Evolutionary conservation across 1,284 basidiomycete genomes (phyloP), one percentile per base, ranked within the genome.

Genomic region (Polyporus tsugae): DNA sequence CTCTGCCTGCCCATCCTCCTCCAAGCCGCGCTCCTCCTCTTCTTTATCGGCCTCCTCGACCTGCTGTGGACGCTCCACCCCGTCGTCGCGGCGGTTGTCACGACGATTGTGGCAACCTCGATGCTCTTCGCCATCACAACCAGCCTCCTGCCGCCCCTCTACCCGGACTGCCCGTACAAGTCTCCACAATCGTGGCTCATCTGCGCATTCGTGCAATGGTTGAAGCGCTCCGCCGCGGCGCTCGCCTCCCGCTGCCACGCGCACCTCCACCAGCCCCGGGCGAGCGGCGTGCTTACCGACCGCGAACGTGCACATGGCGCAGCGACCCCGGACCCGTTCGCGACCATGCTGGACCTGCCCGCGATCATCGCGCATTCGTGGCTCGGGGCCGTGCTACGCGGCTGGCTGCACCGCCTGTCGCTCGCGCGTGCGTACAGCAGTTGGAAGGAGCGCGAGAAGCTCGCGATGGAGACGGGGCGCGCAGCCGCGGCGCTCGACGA

Each of bases 31-130:
- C 58, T 74, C 15, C 29, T 70, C 13, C 66, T 74, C 19, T 72
- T 74, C 70, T 69, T 73, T 59, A 41, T 60, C 17, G 73, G 73
- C 29, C 58, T 74, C 41, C 39, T 71, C 17, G 70, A 70, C 38
- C 62, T 72, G 7, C 64, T 71, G 15, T 74, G 69, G 71, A 64
- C 68, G 4, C 62, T 74, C 11, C 67, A 71, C 29, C 65, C 62
- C 29, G 38, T 66, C 53, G 71, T 73, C 22, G 67, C 69, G 0
- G 25, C 49, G 0, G 65, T 71, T n/a, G 63, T 69, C 15, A 64
- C 64, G 5, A 64, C 44, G 15, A 61, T 74, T 66, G 59, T 71
- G 29, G 62, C 66, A 1, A 38, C 65, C 38, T 60, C 60, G 4
- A 41, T 62, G 42, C 35, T 64, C 22, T 70, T 71, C 19, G 66